Evolutionary conservation across 2,329 filamentous ascomycete species (phyloP).

Genomic region (Stemphylium lycopersici): DNA sequence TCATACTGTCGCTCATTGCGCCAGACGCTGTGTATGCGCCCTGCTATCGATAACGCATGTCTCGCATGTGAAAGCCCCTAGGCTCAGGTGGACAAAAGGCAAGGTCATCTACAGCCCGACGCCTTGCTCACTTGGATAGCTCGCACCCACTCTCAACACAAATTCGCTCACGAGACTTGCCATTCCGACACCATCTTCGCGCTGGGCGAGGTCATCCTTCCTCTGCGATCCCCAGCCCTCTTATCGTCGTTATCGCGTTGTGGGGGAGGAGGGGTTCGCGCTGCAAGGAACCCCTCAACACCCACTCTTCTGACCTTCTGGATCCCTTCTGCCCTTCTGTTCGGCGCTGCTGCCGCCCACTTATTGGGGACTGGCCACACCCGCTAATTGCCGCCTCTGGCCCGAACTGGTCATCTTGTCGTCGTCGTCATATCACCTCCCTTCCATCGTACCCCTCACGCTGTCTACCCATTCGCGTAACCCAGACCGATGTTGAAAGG

Average conservation of each 20-base stretch:
- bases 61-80: slow-evolving; percentile 40
- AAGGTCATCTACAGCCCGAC: slow-evolving; percentile 20
- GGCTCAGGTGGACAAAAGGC: slow-evolving; percentile 33
- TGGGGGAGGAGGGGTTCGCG: slow-evolving; percentile 19
- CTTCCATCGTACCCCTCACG: slow-evolving; percentile 25
- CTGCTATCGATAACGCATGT: slow-evolving; percentile 23
- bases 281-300: slow-evolving; percentile 15
- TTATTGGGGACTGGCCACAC: slow-evolving; percentile 13
- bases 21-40: slow-evolving; percentile 17
- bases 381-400: slow-evolving; percentile 27
- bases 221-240: slow-evolving; percentile 1
- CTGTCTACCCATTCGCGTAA: slow-evolving; percentile 14
- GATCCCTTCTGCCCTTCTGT: slow-evolving; percentile 7
- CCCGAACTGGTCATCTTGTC: slow-evolving; percentile 4
- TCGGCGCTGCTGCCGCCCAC: slow-evolving; percentile 19
- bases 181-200: slow-evolving; percentile 36
- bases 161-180: slow-evolving; percentile 36
- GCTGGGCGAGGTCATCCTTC: slow-evolving; percentile 26
- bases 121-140: slow-evolving; percentile 1
- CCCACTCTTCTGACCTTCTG: not conserved
- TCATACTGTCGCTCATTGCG: slow-evolving; percentile 19
- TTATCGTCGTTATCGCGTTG: slow-evolving; percentile 37
- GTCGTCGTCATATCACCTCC: slow-evolving; percentile 9
- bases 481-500: slow-evolving; percentile 11
- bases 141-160: slow-evolving; percentile 3